Evolutionary conservation across 78 protist genomes (phyloP).

Genomic region (Carpediemonas membranifera): DNA sequence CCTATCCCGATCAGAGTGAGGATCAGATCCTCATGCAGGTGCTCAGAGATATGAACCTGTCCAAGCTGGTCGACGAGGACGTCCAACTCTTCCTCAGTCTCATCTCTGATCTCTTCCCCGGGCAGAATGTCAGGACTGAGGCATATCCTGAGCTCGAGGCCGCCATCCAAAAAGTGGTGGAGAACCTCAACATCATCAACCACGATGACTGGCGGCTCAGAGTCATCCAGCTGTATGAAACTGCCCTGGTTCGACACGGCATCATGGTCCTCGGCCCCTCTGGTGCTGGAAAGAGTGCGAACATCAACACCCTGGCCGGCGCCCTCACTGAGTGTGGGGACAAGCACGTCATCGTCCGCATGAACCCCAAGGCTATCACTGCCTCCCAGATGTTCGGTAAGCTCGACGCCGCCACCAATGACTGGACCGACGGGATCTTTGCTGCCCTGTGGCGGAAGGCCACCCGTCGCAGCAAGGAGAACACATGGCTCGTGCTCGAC

Average conservation of each 20-base stretch:
- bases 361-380: constrained; percentile 79
- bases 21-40: constrained; percentile 50
- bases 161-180: constrained; percentile 5
- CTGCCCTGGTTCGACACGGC: constrained; percentile 63
- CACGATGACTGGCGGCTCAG: constrained; percentile 40
- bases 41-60: constrained; percentile 69
- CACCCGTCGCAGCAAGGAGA: not conserved
- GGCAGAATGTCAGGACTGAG: constrained; percentile 11
- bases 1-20: constrained; percentile 34
- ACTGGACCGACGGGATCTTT: constrained; percentile 79
- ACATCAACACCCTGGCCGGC: constrained; percentile 19
- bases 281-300: constrained; percentile 39
- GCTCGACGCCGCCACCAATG: constrained; percentile 47
- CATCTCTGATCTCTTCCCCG: constrained; percentile 70
- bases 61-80: constrained; percentile 74
- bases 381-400: constrained; percentile 68
- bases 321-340: constrained; percentile 9
- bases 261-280: constrained; percentile 62
- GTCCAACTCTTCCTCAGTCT: constrained; percentile 63
- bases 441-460: constrained; percentile 54
- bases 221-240: constrained; percentile 61
- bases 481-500: constrained; percentile 58
- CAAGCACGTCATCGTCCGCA: constrained; percentile 5
- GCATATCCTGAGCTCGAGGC: constrained; percentile 34
- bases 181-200: constrained; percentile 11